These are phyloP conservation scores for Sporothrix brasiliensis DNA, from an alignment of 2,329 filamentous ascomycete species.

Conservation along the genomic window DNA sequence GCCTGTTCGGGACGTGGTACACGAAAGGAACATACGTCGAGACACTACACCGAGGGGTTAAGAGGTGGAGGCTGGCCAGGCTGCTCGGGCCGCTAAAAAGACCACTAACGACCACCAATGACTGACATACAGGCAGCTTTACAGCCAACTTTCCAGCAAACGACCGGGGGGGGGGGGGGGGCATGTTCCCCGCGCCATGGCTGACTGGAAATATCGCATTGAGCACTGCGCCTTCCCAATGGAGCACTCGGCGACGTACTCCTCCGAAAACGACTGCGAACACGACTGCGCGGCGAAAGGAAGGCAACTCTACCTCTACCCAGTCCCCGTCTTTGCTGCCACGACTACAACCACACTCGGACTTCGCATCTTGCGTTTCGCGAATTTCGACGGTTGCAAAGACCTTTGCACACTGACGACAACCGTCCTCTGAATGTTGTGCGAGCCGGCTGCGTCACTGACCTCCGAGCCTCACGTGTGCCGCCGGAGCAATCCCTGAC, in stretches of 20 bases:
- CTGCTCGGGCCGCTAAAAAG: conserved; percentile 19
- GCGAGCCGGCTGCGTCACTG: conserved; percentile 18
- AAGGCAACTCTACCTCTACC: not conserved
- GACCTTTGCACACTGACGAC: not conserved
- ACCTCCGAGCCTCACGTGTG: conserved; percentile 17
- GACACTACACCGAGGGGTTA: conserved; percentile 10
- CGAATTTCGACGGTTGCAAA: not conserved
- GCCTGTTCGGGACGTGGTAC: conserved; percentile 3
- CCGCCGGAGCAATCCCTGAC: not conserved
- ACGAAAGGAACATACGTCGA: not conserved
- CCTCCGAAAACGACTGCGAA: conserved; percentile 18
- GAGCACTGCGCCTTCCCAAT: conserved; percentile 16
- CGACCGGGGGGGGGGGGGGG: not conserved
- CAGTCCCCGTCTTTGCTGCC: not conserved
- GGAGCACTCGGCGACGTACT: conserved; percentile 11
- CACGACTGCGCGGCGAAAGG: conserved; percentile 19
- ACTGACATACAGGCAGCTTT: not conserved
- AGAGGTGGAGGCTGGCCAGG: not conserved
- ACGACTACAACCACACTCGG: not conserved
- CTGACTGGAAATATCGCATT: not conserved
- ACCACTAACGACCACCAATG: not conserved
- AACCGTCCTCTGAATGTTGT: conserved; percentile 14
- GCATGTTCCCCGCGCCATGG: conserved; percentile 15
- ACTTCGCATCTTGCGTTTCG: not conserved
- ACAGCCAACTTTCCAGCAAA: not conserved